Evolutionary conservation across 345 rosid species (phyloP).

Genomic region (Rhodamnia argentea): DNA sequence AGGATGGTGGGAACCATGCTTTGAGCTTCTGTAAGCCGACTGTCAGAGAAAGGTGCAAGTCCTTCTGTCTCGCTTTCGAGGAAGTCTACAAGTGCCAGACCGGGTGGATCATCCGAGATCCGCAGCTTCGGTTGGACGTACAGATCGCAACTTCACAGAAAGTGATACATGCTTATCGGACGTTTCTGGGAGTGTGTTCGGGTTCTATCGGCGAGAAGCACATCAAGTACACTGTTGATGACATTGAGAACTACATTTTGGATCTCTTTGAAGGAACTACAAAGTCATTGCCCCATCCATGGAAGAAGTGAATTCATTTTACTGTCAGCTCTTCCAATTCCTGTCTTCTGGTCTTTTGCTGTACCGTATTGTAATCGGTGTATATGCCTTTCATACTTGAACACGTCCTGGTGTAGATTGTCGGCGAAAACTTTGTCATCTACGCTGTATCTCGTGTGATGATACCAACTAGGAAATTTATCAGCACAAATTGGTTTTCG

Average conservation of each 20-base stretch:
- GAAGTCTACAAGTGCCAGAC: constrained; percentile 61
- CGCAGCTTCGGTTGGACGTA: constrained; percentile 56
- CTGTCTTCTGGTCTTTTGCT: background rate
- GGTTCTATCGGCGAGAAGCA: constrained; percentile 35
- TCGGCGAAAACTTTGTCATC: background rate
- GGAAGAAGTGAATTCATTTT: constrained; percentile 25
- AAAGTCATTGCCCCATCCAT: constrained; percentile 30
- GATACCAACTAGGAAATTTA: background rate
- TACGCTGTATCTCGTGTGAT: background rate
- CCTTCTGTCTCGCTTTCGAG: constrained; percentile 48
- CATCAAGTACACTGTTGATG: constrained; percentile 49
- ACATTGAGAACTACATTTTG: constrained; percentile 40
- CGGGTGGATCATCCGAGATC: constrained; percentile 49
- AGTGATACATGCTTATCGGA: constrained; percentile 61
- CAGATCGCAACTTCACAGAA: constrained; percentile 55
- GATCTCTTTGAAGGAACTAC: constrained; percentile 53
- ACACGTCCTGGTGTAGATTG: background rate
- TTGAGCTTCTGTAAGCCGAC: background rate
- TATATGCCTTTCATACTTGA: background rate
- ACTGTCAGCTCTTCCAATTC: background rate
- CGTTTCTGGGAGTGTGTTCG: constrained; percentile 33
- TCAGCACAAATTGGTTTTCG: background rate
- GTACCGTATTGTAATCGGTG: background rate
- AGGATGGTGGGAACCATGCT: constrained; percentile 12
- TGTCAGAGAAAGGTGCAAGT: constrained; percentile 49